Percentiles rank a stretch among this genome's conserved stretches.
Evolutionary conservation across 2,329 filamentous ascomycete genomes (phyloP).

Genomic region (Colletotrichum trifolii): DNA sequence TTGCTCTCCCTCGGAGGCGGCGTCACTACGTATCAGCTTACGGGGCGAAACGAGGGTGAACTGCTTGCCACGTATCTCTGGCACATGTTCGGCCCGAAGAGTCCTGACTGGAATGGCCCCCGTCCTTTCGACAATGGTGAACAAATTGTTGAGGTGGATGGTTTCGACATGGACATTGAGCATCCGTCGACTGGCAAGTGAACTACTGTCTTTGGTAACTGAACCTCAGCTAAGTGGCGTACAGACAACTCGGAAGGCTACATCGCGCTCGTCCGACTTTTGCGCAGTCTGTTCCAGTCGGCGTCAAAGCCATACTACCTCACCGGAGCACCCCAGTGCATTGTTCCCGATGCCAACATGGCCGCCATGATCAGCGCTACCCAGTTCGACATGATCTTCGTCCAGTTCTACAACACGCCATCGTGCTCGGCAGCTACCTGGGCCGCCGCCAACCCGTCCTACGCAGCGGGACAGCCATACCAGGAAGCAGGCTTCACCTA

Average conservation of each 20-base stretch:
- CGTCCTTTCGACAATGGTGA: constrained; percentile 35
- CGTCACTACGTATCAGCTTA: constrained; percentile 48
- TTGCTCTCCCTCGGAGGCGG: constrained; percentile 54
- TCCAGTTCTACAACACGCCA: constrained; percentile 62
- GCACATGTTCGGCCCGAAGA: constrained; percentile 53
- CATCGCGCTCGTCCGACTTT: constrained; percentile 41
- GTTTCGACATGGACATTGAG: constrained; percentile 48
- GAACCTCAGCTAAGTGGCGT: neutral
- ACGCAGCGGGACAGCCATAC: constrained; percentile 38
- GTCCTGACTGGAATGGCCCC: constrained; percentile 44
- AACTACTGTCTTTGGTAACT: too few species aligned
- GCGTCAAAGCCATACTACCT: constrained; percentile 52
- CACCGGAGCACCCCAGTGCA: constrained; percentile 58
- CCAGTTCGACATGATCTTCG: constrained; percentile 54
- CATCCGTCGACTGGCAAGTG: constrained; percentile 40
- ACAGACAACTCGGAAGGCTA: constrained; percentile 45
- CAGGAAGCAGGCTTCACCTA: constrained; percentile 44
- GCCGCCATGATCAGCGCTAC: constrained; percentile 51
- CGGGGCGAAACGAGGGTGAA: constrained; percentile 48
- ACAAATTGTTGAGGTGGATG: constrained; percentile 45
- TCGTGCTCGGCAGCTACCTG: constrained; percentile 48
- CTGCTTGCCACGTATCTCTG: constrained; percentile 51
- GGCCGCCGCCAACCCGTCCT: constrained; percentile 41
- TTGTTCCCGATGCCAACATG: constrained; percentile 52
- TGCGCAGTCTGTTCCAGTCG: constrained; percentile 41